These are phyloP conservation scores for Tetrahymena malaccensis DNA, from an alignment of 73 alveolate genomes.

Conservation along the genomic window DNA sequence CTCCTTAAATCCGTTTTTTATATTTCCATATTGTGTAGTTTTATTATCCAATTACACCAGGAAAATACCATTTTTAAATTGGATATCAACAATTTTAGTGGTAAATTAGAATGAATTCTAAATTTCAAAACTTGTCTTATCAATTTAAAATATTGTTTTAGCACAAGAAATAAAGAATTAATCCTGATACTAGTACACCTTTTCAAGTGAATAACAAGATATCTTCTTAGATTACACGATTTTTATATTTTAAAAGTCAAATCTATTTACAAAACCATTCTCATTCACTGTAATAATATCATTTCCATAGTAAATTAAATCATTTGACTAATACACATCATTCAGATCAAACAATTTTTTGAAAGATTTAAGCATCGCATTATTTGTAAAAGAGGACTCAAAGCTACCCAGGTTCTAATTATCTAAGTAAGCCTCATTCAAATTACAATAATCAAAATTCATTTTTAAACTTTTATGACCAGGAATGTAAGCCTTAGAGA, in stretches of 20 bases:
- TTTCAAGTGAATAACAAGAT: not conserved
- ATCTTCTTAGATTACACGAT: not conserved
- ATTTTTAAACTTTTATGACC: not conserved
- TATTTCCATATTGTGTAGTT: not conserved
- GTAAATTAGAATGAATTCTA: not conserved
- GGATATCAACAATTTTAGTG: not conserved
- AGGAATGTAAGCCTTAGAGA: not conserved
- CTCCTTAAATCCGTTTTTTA: not conserved
- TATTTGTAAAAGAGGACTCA: not conserved
- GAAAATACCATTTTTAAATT: not conserved
- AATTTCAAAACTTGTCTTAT: not conserved
- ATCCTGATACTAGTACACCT: not conserved
- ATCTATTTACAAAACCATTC: not conserved
- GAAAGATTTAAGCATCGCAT: not conserved
- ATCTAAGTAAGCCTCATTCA: not conserved
- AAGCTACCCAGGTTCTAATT: not conserved
- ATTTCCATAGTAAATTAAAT: too few species aligned
- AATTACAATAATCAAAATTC: not conserved
- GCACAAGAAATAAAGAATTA: not conserved
- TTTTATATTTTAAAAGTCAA: not conserved
- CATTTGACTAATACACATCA: not conserved
- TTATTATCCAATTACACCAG: not conserved
- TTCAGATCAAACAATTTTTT: not conserved
- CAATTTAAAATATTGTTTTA: not conserved
- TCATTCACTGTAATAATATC: not conserved